phyloP scores from a whole-genome alignment of 345 rosid species.

The Passiflora organensis region DNA sequence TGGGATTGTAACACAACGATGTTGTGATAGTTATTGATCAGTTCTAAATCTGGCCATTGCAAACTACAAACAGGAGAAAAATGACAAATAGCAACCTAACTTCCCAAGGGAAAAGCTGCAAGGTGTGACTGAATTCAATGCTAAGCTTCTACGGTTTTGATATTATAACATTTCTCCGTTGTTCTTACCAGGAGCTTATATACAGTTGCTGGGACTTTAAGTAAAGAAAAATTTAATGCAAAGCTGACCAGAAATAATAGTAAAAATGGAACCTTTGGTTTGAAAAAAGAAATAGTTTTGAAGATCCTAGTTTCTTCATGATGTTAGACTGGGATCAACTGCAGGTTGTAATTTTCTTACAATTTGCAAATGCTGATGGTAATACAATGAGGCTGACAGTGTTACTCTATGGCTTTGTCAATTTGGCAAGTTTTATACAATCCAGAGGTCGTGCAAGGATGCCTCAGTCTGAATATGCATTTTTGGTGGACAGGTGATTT shows the following conservation, averaged over 20 bases:
- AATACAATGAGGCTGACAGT: not conserved
- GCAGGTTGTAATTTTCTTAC: not conserved
- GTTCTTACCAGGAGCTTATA: no score
- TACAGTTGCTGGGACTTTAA: no score
- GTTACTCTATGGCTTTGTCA: conserved; percentile 16
- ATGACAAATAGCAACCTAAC: no score
- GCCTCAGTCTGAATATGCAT: conserved; percentile 93
- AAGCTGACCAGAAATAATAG: not conserved
- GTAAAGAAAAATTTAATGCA: not conserved
- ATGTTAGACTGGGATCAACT: not conserved
- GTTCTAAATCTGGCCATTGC: no score
- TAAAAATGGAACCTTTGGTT: not conserved
- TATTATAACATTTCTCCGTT: no score
- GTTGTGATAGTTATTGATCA: no score
- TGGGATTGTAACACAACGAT: no score
- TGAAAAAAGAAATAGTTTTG: not conserved
- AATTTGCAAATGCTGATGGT: no score
- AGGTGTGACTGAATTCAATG: no score
- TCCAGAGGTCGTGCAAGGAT: conserved; percentile 97
- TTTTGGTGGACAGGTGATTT: conserved; percentile 78
- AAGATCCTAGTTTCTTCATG: not conserved
- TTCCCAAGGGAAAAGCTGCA: no score
- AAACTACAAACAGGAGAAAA: no score
- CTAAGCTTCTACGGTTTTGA: no score
- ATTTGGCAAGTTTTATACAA: conserved; percentile 92